Percentiles rank a stretch among this genome's conserved stretches.
These are phyloP conservation scores for Fusarium kyushuense DNA, from an alignment of 2,329 filamentous ascomycete species.

Conservation along the genomic window DNA sequence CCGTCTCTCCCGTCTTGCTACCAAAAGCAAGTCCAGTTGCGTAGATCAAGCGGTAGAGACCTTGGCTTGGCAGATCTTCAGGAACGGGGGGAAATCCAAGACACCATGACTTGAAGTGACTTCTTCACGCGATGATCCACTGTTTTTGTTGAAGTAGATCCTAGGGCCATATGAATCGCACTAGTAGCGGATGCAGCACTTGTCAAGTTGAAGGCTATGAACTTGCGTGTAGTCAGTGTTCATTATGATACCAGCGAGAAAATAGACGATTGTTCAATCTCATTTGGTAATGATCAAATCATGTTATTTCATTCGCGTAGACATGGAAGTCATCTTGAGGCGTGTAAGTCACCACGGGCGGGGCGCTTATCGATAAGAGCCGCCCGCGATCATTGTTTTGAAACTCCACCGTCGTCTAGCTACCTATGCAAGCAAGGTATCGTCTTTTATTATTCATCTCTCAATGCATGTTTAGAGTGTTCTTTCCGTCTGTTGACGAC, in stretches of 20 bases:
- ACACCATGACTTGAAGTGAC: not conserved
- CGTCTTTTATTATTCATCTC: not conserved
- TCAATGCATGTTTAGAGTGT: not conserved
- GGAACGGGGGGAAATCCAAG: not conserved
- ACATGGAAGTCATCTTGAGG: not conserved
- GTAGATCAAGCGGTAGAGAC: not conserved
- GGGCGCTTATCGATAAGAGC: conserved; percentile 38
- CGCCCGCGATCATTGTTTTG: conserved; percentile 36
- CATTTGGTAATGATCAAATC: not conserved
- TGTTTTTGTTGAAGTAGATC: not conserved
- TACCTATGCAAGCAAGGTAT: conserved; percentile 20
- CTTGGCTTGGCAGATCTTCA: conserved; percentile 15
- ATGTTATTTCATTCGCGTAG: not conserved
- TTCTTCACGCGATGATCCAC: not conserved
- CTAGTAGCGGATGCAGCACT: too few relatives aligned
- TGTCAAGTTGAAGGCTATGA: not conserved
- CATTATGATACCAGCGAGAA: too few relatives aligned
- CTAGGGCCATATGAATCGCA: not conserved
- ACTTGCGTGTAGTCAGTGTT: too few relatives aligned
- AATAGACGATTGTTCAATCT: not conserved
- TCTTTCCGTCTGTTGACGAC: not conserved
- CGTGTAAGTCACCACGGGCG: conserved; percentile 16
- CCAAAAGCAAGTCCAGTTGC: not conserved
- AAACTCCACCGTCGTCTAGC: conserved; percentile 32
- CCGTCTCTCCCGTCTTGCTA: not conserved